Percentiles rank a stretch among this genome's conserved stretches.
phyloP scores from a whole-genome alignment of 805 yeast genomes.

The Saccharomycopsis malanga region DNA sequence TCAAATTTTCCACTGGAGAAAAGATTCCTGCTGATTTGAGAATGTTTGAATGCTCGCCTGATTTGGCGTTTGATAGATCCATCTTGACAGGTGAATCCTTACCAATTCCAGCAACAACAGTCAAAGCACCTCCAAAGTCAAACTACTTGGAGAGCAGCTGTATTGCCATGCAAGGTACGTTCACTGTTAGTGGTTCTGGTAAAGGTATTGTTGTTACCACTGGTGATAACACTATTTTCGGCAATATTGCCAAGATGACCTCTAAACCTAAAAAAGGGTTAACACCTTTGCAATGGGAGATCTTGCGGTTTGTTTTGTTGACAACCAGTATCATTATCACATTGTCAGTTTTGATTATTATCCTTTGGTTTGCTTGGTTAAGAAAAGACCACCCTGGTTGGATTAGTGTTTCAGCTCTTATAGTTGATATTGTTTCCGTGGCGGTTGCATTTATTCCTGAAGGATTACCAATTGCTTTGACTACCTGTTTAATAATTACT shows the following conservation, averaged over 20 bases:
- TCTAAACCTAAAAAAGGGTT: slow-evolving; percentile 34
- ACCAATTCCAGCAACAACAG: slow-evolving; percentile 31
- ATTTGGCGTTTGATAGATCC: slow-evolving; percentile 39
- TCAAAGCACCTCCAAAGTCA: slow-evolving; percentile 27
- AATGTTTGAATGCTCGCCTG: slow-evolving; percentile 32
- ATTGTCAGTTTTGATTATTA: slow-evolving; percentile 29
- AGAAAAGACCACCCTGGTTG: slow-evolving; percentile 33
- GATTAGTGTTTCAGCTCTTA: slow-evolving; percentile 36
- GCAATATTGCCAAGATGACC: slow-evolving; percentile 38
- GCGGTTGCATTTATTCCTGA: slow-evolving; percentile 47
- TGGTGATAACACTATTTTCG: slow-evolving; percentile 41
- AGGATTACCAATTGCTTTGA: slow-evolving; percentile 45
- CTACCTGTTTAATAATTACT: slow-evolving; percentile 42
- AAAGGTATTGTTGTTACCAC: slow-evolving; percentile 38
- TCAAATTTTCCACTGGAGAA: slow-evolving; percentile 33
- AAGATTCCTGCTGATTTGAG: slow-evolving; percentile 44
- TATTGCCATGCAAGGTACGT: slow-evolving; percentile 43
- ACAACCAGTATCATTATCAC: slow-evolving; percentile 26
- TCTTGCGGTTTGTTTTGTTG: slow-evolving; percentile 32
- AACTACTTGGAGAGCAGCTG: slow-evolving; percentile 38
- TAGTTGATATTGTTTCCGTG: slow-evolving; percentile 39
- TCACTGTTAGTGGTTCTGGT: slow-evolving; percentile 38
- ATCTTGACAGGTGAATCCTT: slow-evolving; percentile 45
- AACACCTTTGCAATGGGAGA: slow-evolving; percentile 38
- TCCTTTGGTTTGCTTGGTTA: slow-evolving; percentile 41